These are phyloP conservation scores for Colletotrichum spinosum DNA, from an alignment of 2,329 filamentous ascomycete genomes.

Conservation along the genomic window DNA sequence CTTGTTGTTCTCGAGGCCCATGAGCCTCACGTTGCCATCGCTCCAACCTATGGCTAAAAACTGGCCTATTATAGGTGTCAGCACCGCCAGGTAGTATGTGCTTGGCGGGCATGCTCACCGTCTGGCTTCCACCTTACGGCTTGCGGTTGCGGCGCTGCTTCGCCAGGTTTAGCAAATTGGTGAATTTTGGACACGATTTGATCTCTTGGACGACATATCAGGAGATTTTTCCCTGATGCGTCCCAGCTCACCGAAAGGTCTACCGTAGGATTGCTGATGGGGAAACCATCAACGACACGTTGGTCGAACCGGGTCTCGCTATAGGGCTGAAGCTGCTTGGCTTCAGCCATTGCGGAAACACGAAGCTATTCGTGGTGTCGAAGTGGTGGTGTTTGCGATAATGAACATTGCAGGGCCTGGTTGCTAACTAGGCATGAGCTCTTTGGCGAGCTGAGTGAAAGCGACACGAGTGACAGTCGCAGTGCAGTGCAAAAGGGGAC, in stretches of 20 bases:
- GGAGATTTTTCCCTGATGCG: constrained; percentile 73
- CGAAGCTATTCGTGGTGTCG: constrained; percentile 30
- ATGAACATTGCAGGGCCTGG: constrained; percentile 22
- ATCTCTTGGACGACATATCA: constrained; percentile 82
- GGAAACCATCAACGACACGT: constrained; percentile 66
- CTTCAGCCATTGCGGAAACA: constrained; percentile 40
- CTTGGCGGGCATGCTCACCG: constrained; percentile 57
- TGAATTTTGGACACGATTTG: constrained; percentile 70
- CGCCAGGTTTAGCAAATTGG: constrained; percentile 54
- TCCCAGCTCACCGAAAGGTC: constrained; percentile 82
- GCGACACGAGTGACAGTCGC: not conserved
- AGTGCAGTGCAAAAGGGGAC: not conserved
- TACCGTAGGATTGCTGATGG: constrained; percentile 85
- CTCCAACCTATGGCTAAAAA: constrained; percentile 87
- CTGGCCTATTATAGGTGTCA: constrained; percentile 64
- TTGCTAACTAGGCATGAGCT: not conserved
- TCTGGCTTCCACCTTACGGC: constrained; percentile 75
- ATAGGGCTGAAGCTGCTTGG: constrained; percentile 57
- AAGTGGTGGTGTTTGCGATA: not conserved
- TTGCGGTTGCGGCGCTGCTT: constrained; percentile 55
- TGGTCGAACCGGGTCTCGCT: constrained; percentile 69
- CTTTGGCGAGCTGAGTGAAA: not conserved
- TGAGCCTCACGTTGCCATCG: constrained; percentile 80
- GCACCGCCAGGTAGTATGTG: not conserved
- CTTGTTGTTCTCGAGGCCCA: constrained; percentile 85